phyloP scores from a whole-genome alignment of 352 stramenopile species.

The Phytophthora pseudosyringae region DNA sequence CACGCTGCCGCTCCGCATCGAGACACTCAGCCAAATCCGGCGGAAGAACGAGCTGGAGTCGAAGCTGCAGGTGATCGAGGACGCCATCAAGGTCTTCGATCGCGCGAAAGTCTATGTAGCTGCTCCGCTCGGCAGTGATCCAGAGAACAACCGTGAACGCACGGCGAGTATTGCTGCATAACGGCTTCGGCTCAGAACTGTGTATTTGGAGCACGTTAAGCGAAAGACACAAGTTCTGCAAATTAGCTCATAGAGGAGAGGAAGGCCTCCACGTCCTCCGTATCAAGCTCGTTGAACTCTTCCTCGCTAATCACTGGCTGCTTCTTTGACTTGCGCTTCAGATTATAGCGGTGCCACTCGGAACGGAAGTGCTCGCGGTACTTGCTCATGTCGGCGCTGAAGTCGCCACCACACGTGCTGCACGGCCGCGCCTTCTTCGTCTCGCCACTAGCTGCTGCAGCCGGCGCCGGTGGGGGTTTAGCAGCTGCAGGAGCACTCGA shows the following conservation, averaged over 20 bases:
- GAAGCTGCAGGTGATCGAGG: conserved; percentile 90
- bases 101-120: conserved; percentile 88
- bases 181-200: conserved; percentile 8
- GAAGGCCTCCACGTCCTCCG: conserved; percentile 65
- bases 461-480: conserved; percentile 7
- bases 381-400: conserved; percentile 77
- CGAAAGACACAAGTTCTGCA: conserved; percentile 20
- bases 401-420: conserved; percentile 94
- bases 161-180: conserved; percentile 36
- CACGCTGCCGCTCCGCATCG: conserved; percentile 80
- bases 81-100: conserved; percentile 90
- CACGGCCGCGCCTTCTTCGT: conserved; percentile 70
- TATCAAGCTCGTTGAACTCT: conserved; percentile 60
- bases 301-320: conserved; percentile 72
- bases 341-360: conserved; percentile 98
- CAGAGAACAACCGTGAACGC: conserved; percentile 22
- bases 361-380: conserved; percentile 96
- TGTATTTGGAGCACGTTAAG: conserved; percentile 28
- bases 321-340: conserved; percentile 96
- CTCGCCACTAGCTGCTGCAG: conserved; percentile 11
- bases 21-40: conserved; percentile 82
- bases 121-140: conserved; percentile 34
- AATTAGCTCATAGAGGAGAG: conserved; percentile 71
- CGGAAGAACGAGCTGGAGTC: conserved; percentile 83
- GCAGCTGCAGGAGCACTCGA: conserved; percentile 27